Base-by-base conservation (phyloP, 2,329 filamentous ascomycete genomes). In the Aspergillus sojae region DNA sequence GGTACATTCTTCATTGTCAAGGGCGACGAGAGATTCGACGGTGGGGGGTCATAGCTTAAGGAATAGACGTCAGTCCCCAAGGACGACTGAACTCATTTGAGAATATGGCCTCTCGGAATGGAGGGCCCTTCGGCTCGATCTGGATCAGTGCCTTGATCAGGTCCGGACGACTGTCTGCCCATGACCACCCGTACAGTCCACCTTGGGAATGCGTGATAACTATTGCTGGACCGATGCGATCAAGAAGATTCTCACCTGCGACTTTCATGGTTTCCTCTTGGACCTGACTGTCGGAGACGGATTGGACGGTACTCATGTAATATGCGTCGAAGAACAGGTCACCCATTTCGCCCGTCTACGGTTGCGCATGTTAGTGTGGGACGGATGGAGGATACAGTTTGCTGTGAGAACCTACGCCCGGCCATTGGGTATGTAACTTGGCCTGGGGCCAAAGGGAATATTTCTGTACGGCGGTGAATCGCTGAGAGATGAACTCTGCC, bases 71-170 rank as follows among this genome's bases (percentile, higher is more conserved):
- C n/a, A 71, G 58, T 1, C 70, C 70, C 14, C 60, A 72, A 11
- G 66, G 59, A 1, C 67, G 63, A 11, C 63, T 64, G 2, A 62
- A 57, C 11, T 21, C 30, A 43, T 43, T 63, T 12, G 63, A 62
- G 55, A 71, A 70, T 30, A 64, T 36, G 7, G 60, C 53, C 48
- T 65, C 52, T n/a, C 58, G 45, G 43, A 60, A 72, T 68, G 43
- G 85, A 1, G 85, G 85, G 0, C 85, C 85, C 4, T 76, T 71
- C 0, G 85, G 85, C 67, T 88, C 86, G 12, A 88, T 66, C 1
- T 80, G 77, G 2, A 88, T 72, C 21, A 87, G 79, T 0, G 75
- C 81, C 26, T 79, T 79, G 1, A 87, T 80, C 0, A 83, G 73
- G 0, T 79, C 67, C 0, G 86, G 84, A 4, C 79, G 71, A 2